Evolutionary conservation across 345 rosid genomes (phyloP), one percentile per base, ranked within the genome.

Genomic region (Viola odorata): DNA sequence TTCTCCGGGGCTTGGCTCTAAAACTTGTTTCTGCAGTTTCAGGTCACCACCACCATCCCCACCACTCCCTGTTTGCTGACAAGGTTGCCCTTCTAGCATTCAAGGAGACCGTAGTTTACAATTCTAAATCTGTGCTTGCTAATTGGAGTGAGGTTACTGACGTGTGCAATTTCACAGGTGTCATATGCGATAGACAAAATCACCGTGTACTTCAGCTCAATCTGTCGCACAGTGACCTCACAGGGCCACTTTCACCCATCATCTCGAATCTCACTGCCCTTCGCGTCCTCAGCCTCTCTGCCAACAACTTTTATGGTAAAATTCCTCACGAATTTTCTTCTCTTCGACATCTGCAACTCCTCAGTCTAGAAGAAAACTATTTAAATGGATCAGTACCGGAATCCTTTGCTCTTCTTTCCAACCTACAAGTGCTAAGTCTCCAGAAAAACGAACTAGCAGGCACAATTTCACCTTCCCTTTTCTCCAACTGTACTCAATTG

Each of bases 191-290:
- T 65, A 64, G 38, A 14, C 51, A 49, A 47, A 68, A 17, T 41
- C 83, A 72, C 49, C 79, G 78, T 6, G 81, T 76, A 36, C 41
- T 13, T 5, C 13, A 56, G 36, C 76, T 84, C 36, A 44, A 63
- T 57, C 70, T 81, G n/a, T 32, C 59, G 23, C 44, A 37, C 56
- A 8, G 50, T 12, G 55, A 62, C 51, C 73, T 84, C 5, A 47
- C 55, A 4, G 84, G 79, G 9, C 53, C 15, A 52, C 61, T 84
- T 10, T 72, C 89, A 4, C 81, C 80, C 38, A 53, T 61, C 52
- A 49, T 84, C 45, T 69, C 82, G 3, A 82, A 84, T 64, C 82
- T 84, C 54, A 80, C 81, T 0, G 70, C 53, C 17, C 86, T 84
- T 45, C 72, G 57, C 37, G 13, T 11, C 15, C 69, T 81, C 32